Evolutionary conservation across 352 stramenopile species (phyloP), one percentile per base, ranked within the genome.

Genomic region (Plasmopara muralis): DNA sequence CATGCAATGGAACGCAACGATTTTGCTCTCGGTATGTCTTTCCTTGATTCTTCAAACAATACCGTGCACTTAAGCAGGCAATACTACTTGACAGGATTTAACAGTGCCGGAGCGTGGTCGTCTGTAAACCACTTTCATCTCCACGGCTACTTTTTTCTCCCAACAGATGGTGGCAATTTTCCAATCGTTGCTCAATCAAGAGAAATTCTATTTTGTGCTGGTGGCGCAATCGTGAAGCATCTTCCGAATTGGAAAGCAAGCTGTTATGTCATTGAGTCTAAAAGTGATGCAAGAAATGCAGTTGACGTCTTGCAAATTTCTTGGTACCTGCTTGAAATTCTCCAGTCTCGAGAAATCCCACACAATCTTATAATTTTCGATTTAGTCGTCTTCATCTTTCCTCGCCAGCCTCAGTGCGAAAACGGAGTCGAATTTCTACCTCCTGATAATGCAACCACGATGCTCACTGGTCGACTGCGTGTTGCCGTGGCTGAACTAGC

Each of bases 111-210:
- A 15, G 80, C 80, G 13, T 90, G 80, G 80, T 85, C 80, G 8
- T 88, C 77, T 4, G 80, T 90, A 9, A 85, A 88, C 43, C 77
- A 90, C 47, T 80, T 83, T 42, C 80, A 90, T 31, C 70, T 88
- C 4, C 80, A 90, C 57, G 71, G 68, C 0, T 85, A 77, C 31
- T 85, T 83, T 52, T 70, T 80, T 33, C 31, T 62, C 42, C 44
- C 68, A 9, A 20, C 64, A 37, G 30, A 51, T 42, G 35, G 12
- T 9, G 13, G 6, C 4, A 70, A 56, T 43, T 77, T 90, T 44
- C 73, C 74, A 5, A 40, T 90, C 33, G 45, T 54, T 1, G 20
- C 9, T 8, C 75, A 88, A 39, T 18, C n/a, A 4, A 51, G 73
- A 50, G 16, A 69, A 50, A 35, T 68, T 37, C 9, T 75, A 10